Evolutionary conservation across 306 rosid species (phyloP).

Genomic region (Cucurbita ficifolia): DNA sequence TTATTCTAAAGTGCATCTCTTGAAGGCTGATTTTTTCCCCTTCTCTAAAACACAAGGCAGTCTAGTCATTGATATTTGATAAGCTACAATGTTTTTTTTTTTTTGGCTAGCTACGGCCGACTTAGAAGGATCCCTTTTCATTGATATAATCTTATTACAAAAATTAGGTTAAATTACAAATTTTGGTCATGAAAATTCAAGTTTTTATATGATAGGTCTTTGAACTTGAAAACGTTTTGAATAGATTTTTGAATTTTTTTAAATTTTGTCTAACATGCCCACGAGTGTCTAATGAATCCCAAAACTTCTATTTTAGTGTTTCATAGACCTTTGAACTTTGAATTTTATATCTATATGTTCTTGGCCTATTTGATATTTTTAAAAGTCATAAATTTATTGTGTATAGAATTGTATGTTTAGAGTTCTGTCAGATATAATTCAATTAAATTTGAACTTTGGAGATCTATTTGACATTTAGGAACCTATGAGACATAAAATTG

Average conservation of each 20-base stretch:
- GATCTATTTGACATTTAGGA: not conserved
- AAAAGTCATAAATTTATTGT: too few relatives aligned
- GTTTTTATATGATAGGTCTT: not conserved
- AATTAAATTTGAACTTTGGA: too few relatives aligned
- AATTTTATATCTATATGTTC: not conserved
- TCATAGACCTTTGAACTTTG: not conserved
- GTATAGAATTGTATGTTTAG: too few relatives aligned
- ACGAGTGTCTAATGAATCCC: not conserved
- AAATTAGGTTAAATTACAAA: not conserved
- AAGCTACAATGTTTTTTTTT: not conserved
- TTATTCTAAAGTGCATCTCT: not conserved
- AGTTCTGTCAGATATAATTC: too few relatives aligned
- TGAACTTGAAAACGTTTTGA: too few relatives aligned
- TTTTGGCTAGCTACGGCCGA: not conserved
- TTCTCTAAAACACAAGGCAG: not conserved
- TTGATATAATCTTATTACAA: not conserved
- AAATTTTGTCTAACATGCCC: not conserved
- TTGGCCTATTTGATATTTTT: not conserved
- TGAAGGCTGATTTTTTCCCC: not conserved
- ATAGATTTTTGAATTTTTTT: not conserved
- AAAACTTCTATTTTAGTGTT: too few relatives aligned
- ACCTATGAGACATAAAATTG: not conserved
- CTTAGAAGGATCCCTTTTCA: not conserved
- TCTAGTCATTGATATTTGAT: not conserved
- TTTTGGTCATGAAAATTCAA: not conserved